Conservation (phyloP, 805 yeast genomes). For the Komagataella kurtzmanii region DNA sequence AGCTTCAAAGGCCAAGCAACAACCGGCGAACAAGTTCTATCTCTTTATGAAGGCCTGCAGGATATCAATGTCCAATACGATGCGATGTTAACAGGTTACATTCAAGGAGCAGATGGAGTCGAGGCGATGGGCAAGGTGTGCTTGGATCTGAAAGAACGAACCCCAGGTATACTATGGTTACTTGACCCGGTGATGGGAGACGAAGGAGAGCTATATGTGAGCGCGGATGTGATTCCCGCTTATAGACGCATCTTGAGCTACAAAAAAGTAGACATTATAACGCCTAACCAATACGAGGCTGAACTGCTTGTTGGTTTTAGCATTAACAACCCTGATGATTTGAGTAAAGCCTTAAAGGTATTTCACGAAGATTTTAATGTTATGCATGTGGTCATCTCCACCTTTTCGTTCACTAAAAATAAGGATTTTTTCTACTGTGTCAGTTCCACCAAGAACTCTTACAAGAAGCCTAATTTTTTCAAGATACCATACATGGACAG, state of each 20-base stretch:
- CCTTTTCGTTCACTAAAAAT: conserved; percentile 21
- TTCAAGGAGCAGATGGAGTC: conserved; percentile 43
- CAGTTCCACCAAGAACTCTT: not conserved
- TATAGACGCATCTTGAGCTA: conserved; percentile 30
- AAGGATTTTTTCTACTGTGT: conserved; percentile 1
- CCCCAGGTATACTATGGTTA: conserved; percentile 32
- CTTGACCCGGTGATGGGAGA: conserved; percentile 79
- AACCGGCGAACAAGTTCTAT: conserved; percentile 23
- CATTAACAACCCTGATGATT: conserved; percentile 23
- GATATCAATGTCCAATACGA: conserved; percentile 24
- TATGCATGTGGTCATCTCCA: conserved; percentile 54
- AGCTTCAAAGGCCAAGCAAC: conserved; percentile 33
- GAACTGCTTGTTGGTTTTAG: conserved; percentile 45
- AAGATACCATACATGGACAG: conserved; percentile 54
- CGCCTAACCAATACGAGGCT: conserved; percentile 87
- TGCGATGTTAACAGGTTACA: conserved; percentile 55
- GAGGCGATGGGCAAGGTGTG: conserved; percentile 25
- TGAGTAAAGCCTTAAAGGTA: conserved; percentile 29
- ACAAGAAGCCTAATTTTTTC: conserved; percentile 17
- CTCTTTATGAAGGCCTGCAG: conserved; percentile 24
- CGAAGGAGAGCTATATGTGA: conserved; percentile 57
- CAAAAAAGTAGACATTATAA: conserved; percentile 52
- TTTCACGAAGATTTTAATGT: conserved; percentile 38
- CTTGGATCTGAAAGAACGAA: conserved; percentile 18
- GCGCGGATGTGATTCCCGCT: conserved; percentile 41